Base-by-base conservation (phyloP, 2,329 filamentous ascomycete genomes). In the Sporothrix curviconia region DNA sequence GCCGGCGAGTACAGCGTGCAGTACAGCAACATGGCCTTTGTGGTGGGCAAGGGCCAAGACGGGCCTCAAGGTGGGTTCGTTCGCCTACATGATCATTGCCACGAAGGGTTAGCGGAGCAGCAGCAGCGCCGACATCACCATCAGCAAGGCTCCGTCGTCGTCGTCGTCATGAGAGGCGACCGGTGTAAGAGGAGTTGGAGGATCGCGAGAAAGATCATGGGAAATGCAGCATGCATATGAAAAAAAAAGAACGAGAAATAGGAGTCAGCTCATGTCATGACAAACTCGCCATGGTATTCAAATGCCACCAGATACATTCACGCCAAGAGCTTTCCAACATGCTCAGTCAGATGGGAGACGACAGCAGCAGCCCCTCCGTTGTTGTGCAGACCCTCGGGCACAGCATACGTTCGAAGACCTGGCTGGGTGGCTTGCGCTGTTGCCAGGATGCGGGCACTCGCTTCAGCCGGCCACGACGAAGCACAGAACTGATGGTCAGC, bases 11-110 rank as follows among this genome's bases (percentile, higher is more conserved):
- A 77, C 69, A 68, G 60, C 30, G 69, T 74, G 2, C 65, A 61
- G 43, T 79, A 76, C 76, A 67, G 61, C 51, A 71, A 74, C 66
- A 67, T 65, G 28, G 76, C 75, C 53, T 79, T 81, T 55, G 79
- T 81, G 42, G 78, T 71, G 60, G 81, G 80, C 59, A 83, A 83
- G 69, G 81, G 81, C 44, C 30, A 67, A 68, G 57, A 61, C 65
- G 34, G 76, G 76, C 24, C 64, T 77, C 66, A 70, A 69, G 46
- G 61, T 79, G 22, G 51, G 51, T 4, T 67, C 64, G 40, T 69
- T 72, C 62, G 68, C 78, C 66, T 79, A 79, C 67, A 72, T 75
- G 71, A 77, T 78, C 59, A 65, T 77, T 17, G 76, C 76, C 9
- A 75, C 75, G 1, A 78, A 80, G 67, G 77, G 77, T 3, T 79